phyloP scores from a whole-genome alignment of 805 yeast species.

The Candida insectalens region DNA sequence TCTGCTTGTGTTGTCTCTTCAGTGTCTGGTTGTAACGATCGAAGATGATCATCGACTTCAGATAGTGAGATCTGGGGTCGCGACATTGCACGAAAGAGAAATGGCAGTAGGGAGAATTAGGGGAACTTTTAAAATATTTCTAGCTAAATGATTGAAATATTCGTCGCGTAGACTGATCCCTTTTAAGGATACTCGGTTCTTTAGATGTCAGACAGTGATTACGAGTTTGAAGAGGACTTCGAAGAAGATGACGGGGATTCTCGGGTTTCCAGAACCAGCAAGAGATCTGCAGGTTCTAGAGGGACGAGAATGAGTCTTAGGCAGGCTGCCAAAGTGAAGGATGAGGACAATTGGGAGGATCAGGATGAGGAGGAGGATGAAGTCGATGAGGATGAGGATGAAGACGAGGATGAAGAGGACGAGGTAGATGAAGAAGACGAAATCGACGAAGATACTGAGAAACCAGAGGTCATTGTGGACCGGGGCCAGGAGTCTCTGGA shows the following conservation, averaged over 20 bases:
- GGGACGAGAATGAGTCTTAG: too few relatives aligned
- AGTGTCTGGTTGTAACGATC: background rate
- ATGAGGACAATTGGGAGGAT: constrained; percentile 7
- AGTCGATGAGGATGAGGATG: constrained; percentile 4
- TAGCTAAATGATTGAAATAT: too few relatives aligned
- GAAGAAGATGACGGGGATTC: too few relatives aligned
- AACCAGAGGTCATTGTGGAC: constrained; percentile 1
- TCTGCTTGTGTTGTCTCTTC: constrained; percentile 2
- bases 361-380: constrained; percentile 5
- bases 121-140: background rate
- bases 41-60: background rate
- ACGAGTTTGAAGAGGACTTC: too few relatives aligned
- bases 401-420: constrained; percentile 1
- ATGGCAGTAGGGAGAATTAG: background rate
- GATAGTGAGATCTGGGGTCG: background rate
- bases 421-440: constrained; percentile 3
- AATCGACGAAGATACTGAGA: constrained; percentile 7
- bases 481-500: constrained; percentile 1
- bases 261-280: too few relatives aligned
- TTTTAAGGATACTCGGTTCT: too few relatives aligned
- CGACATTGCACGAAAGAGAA: background rate
- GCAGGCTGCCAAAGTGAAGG: constrained; percentile 3
- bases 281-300: too few relatives aligned
- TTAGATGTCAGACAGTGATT: too few relatives aligned
- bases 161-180: too few relatives aligned